These are phyloP conservation scores for Porodaedalea pini DNA, from an alignment of 1,284 basidiomycete genomes.

Conservation along the genomic window DNA sequence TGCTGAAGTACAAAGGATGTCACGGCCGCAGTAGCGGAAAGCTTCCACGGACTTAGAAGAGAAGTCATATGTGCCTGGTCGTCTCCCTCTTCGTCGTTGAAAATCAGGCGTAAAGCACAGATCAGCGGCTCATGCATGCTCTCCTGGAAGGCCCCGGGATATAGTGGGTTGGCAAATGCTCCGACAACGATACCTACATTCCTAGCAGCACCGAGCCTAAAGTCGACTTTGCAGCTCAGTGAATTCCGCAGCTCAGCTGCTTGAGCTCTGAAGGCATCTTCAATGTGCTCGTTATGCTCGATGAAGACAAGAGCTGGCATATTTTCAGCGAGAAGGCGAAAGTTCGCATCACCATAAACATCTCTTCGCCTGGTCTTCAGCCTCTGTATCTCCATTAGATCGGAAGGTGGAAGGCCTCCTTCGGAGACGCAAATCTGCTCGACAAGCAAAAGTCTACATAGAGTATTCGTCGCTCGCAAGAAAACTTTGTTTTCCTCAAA, in stretches of 20 bases:
- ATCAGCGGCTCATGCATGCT: conserved; percentile 61
- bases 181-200: conserved; percentile 64
- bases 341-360: conserved; percentile 62
- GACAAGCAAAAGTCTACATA: conserved; percentile 58
- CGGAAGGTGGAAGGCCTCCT: conserved; percentile 42
- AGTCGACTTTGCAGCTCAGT: conserved; percentile 58
- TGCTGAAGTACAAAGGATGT: conserved; percentile 71
- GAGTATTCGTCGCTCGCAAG: conserved; percentile 54
- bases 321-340: conserved; percentile 53
- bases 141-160: conserved; percentile 46
- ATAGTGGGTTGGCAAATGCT: conserved; percentile 62
- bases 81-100: conserved; percentile 46
- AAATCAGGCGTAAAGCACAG: conserved; percentile 56
- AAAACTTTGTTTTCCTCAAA: conserved; percentile 44
- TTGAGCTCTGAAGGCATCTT: conserved; percentile 44
- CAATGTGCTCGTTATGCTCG: conserved; percentile 55
- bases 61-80: conserved; percentile 41
- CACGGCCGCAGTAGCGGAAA: conserved; percentile 73
- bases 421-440: conserved; percentile 28
- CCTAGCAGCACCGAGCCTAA: conserved; percentile 67
- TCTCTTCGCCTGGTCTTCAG: conserved; percentile 63
- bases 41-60: conserved; percentile 75
- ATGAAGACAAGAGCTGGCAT: conserved; percentile 66
- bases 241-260: conserved; percentile 49
- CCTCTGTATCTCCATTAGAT: conserved; percentile 62